Base-by-base conservation (phyloP, 345 rosid species). In the Corchorus olitorius region DNA sequence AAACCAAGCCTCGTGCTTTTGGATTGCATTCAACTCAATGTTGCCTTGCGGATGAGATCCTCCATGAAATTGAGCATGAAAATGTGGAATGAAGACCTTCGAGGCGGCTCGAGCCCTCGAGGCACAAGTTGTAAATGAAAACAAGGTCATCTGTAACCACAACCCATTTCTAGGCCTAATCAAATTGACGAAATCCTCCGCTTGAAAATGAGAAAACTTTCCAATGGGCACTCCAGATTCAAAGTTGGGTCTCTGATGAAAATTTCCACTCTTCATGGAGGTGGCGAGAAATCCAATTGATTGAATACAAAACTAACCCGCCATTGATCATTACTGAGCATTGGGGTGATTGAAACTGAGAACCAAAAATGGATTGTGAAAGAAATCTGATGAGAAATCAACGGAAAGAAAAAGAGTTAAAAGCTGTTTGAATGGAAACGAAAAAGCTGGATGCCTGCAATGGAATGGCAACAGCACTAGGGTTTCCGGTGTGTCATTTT, bases 21-120 rank as follows among this genome's bases (percentile, higher is more conserved):
- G 77, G 9, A 73, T 73, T 35, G 50, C 85, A 72, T 79, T 74
- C 27, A 54, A 86, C 76, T 79, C 88, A 27, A 68, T 77, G 22
- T 74, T 78, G 19, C 79, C 76, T 78, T 43, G 69, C 69, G 84
- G 74, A 79, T 83, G 87, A 79, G 79, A 75, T 75, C 89, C 90
- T 60, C 92, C 92, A 20, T 76, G 79, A 62, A 84, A 37, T 34
- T 85, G 90, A 39, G 66, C 22, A 76, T 90, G 94, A 76, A 79
- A 78, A 56, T 71, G 77, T 43, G 81, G 84, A 72, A 83, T 77
- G 82, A 82, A 80, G 66, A 85, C 69, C 43, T 69, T 50, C 72
- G 93, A 82, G 79, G 97, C 84, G 73, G 97, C 83, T 83, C 92
- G 91, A 77, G 89, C 82, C 91, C 89, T 83, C 33, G 76, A 75